Evolutionary conservation across 176 grass and related monocot species (phyloP).

Genomic region (Carex cristatella): DNA sequence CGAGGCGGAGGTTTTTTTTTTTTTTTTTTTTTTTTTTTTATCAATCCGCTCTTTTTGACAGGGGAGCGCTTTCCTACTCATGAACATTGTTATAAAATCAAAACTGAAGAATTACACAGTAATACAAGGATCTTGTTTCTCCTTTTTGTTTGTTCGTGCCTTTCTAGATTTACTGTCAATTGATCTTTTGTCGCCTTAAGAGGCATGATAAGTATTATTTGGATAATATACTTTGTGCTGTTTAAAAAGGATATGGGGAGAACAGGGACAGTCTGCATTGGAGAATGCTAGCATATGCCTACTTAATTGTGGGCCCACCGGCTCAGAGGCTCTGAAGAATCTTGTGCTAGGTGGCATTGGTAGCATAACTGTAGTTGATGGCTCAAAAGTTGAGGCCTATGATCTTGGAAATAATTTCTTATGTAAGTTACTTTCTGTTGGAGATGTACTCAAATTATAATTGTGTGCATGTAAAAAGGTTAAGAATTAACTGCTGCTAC

Average conservation of each 20-base stretch:
- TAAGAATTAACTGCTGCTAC: background rate
- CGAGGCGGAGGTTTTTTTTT: background rate
- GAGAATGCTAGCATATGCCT: slow-evolving; percentile 89
- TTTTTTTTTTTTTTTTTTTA: background rate
- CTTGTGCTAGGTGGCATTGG: slow-evolving; percentile 83
- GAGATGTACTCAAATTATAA: background rate
- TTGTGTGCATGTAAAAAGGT: background rate
- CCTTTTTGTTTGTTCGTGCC: background rate
- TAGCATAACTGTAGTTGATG: slow-evolving; percentile 74
- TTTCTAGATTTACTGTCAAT: background rate
- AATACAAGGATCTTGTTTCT: background rate
- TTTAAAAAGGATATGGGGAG: slow-evolving; percentile 43
- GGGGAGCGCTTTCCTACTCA: background rate
- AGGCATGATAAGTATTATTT: background rate
- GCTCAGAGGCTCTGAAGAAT: slow-evolving; percentile 83
- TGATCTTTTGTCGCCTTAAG: background rate
- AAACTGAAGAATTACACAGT: background rate
- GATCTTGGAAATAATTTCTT: slow-evolving; percentile 96
- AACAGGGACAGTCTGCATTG: slow-evolving; percentile 82
- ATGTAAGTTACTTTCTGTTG: slow-evolving; percentile 33
- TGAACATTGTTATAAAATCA: background rate
- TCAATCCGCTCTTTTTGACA: background rate
- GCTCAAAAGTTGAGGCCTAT: slow-evolving; percentile 56
- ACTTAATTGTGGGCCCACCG: slow-evolving; percentile 81
- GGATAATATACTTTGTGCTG: background rate